A percentile compares a stretch with the other conserved stretches of the same genome.
phyloP scores from a whole-genome alignment of 495 filamentous ascomycete genomes.

The Trichoderma asperelloides region DNA sequence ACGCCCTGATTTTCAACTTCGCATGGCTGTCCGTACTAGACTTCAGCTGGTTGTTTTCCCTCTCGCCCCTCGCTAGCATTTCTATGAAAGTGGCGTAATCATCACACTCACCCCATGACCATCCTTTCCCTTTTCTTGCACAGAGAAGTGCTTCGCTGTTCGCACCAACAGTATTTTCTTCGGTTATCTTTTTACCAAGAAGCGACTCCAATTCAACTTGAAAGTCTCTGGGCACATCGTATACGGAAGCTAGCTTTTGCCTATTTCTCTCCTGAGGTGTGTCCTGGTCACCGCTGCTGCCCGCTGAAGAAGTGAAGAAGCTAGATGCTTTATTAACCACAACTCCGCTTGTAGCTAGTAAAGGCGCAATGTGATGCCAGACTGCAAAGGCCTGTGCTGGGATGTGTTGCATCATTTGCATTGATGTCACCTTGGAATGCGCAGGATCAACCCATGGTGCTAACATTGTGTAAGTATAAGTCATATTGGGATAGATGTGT shows the following conservation, averaged over 20 bases:
- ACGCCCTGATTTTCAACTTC: neutral
- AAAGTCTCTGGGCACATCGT: neutral
- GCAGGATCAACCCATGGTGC: neutral
- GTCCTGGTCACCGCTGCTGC: neutral
- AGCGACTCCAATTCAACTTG: neutral
- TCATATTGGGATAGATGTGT: no score
- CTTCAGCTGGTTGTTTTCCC: neutral
- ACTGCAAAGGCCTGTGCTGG: neutral
- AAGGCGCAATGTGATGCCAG: neutral
- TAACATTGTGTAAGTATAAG: neutral
- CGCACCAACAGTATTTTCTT: neutral
- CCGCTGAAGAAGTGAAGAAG: neutral
- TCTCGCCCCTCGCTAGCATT: neutral
- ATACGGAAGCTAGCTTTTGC: neutral
- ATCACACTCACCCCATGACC: neutral
- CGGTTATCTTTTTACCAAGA: neutral
- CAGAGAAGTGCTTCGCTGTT: neutral
- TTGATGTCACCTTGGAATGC: neutral
- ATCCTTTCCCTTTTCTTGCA: neutral
- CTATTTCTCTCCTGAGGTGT: neutral
- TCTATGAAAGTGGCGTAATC: neutral
- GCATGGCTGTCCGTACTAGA: neutral
- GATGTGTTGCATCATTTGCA: neutral
- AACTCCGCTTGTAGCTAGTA: neutral
- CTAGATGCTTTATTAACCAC: neutral